Base-by-base conservation (phyloP, 371 early-diverging fungal genomes). In the Mortierella sp. region DNA sequence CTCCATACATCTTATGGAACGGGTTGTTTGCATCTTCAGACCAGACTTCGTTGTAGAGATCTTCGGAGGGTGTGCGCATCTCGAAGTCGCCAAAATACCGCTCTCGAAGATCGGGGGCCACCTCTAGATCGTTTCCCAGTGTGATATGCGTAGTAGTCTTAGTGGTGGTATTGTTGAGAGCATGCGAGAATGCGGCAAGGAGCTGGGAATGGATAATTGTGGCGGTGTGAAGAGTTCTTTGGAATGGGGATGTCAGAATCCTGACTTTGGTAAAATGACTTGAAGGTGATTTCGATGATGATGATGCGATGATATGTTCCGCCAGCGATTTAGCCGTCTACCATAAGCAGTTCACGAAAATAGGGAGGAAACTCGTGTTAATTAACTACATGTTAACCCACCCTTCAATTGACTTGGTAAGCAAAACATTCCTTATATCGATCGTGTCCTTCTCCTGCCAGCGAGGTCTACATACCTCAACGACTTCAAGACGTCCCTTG, bases 81-180 rank as follows among this genome's bases (percentile, higher is more conserved):
- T 86, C 86, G 65, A 82, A 86, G 24, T 86, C 80, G 3, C 86
- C 86, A 78, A 86, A 86, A 78, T 82, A 86, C n/a, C 86, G 70
- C 63, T 86, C 86, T 4, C 80, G 68, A n/a, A 86, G 78, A 26
- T 75, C 82, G 0, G 26, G 44, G 16, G 42, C n/a, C 10, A 73
- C 42, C 10, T 54, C 65, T 4, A 74, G 75, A 6, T 47, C 58
- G 10, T 34, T 13, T 9, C 42, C 42, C 44, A 44, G 24, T 11
- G 63, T 11, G 7, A 70, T 34, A 19, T 19, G 19, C 5, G 24
- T 9, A 48, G n/a, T 28, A 48, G 3, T 31, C 0, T 31, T 55
- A 31, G 75, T 13, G 31, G 34, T 16, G 68, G 54, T 21, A 19
- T n/a, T 24, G 26, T 65, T 42, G 28, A 47, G n/a, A 3, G 11